Evolutionary conservation across 345 rosid genomes (phyloP), one percentile per base, ranked within the genome.

Genomic region (Jatropha curcas): DNA sequence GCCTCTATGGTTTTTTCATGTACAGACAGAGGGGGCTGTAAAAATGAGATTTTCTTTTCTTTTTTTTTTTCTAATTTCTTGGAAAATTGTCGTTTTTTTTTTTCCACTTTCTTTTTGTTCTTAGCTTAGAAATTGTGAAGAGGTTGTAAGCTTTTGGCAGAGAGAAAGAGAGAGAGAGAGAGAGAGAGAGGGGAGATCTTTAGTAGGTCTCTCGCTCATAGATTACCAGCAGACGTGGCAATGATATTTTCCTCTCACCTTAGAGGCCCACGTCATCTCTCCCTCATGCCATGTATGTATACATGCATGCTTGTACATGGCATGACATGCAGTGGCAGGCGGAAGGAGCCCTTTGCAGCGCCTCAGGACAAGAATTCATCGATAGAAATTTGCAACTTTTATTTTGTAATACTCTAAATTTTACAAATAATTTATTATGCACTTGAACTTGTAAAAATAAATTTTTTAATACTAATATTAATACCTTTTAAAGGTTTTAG

Each of bases 241-340:
- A 60, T 75, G 92, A 88, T 88, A 88, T 88, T 88, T 88, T 86
- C 81, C 88, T 80, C 85, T 72, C 77, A 57, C 79, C 70, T 56
- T 68, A 77, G 68, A 79, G 74, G 79, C 73, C 77, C 88, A 83
- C 81, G 84, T 84, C 86, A 73, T 78, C 17, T 53, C 69, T 19
- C 39, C 17, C 43, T 33, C 33, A n/a, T 10, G 5, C 22, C 39
- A 56, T 59, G 57, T 19, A 52, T 34, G n/a, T 53, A 7, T 14
- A 9, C 22, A 14, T 25, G 0, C 64, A 56, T 43, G 63, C 24
- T 48, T 55, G 16, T 74, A 46, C 25, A 48, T 52, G 31, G 31
- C 19, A 17, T 65, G 45, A 0, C 31, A n/a, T 4, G 1, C 7
- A 24, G n/a, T n/a, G n/a, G n/a, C n/a, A n/a, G n/a, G n/a, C n/a